Conservation (phyloP, 257 asterid genomes). For the Nicotiana benthamiana region DNA sequence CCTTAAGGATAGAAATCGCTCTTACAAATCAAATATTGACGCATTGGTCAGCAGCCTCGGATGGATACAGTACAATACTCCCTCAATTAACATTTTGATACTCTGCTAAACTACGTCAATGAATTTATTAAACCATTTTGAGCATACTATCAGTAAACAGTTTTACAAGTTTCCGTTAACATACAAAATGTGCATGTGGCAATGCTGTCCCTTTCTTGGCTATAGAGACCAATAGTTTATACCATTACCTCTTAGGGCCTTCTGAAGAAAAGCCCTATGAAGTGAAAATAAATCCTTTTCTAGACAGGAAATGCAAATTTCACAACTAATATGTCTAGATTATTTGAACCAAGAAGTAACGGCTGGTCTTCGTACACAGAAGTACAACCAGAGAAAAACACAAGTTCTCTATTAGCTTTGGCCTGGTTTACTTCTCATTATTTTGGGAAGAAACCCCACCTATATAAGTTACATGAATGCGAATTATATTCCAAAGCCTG, state of each 20-base stretch:
- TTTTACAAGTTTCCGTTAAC: neutral
- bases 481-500: neutral
- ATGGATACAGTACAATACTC: neutral
- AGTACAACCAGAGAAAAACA: neutral
- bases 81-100: neutral
- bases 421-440: neutral
- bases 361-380: neutral
- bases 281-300: neutral
- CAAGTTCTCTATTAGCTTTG: neutral
- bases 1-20: neutral
- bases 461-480: neutral
- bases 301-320: neutral
- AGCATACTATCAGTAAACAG: neutral
- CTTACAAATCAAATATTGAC: neutral
- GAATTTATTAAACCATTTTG: neutral
- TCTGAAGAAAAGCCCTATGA: neutral
- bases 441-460: neutral
- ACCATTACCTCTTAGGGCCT: neutral
- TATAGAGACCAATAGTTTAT: neutral
- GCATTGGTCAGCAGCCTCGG: neutral
- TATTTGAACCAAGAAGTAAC: neutral
- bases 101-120: neutral
- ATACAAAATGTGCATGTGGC: neutral
- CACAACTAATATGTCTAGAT: neutral
- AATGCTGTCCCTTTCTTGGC: neutral